Percentiles rank a stretch among this genome's conserved stretches.
phyloP scores from a whole-genome alignment of 2,329 filamentous ascomycete genomes.

The Sarocladium strictum region DNA sequence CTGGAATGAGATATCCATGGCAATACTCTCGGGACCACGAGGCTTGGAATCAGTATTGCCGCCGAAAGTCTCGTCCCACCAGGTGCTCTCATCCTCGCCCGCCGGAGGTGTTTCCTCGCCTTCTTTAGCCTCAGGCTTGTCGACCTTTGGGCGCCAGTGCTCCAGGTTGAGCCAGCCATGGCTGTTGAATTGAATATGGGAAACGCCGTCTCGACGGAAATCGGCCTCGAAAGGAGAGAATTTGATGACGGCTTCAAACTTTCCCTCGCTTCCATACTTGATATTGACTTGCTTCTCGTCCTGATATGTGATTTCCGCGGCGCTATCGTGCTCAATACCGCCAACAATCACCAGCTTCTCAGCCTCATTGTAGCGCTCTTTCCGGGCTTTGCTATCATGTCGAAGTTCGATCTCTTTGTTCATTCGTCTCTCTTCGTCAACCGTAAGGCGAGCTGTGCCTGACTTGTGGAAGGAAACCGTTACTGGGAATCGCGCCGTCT shows the following conservation, averaged over 20 bases:
- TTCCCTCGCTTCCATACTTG: slow-evolving; percentile 68
- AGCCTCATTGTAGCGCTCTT: slow-evolving; percentile 92
- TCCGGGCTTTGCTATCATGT: slow-evolving; percentile 75
- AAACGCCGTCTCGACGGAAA: slow-evolving; percentile 76
- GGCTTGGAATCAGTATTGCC: slow-evolving; percentile 94
- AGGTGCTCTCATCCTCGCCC: slow-evolving; percentile 76
- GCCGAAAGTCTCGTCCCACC: slow-evolving; percentile 97
- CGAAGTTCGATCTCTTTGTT: slow-evolving; percentile 85
- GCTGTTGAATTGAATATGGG: slow-evolving; percentile 84
- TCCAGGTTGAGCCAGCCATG: slow-evolving; percentile 89
- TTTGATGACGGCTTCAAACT: slow-evolving; percentile 76
- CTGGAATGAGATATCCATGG: slow-evolving; percentile 84
- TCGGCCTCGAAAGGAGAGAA: slow-evolving; percentile 80
- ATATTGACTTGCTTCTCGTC: slow-evolving; percentile 66
- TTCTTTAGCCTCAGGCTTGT: slow-evolving; percentile 53
- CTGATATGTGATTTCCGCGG: slow-evolving; percentile 61
- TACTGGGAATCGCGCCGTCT: slow-evolving; percentile 73
- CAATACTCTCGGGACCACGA: slow-evolving; percentile 88
- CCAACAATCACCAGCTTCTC: slow-evolving; percentile 83
- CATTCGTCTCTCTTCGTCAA: slow-evolving; percentile 87
- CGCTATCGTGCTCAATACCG: slow-evolving; percentile 65
- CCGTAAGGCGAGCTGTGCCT: slow-evolving; percentile 76
- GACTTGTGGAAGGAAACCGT: slow-evolving; percentile 86
- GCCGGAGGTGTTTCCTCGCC: slow-evolving; percentile 38
- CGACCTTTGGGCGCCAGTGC: slow-evolving; percentile 87